These are phyloP conservation scores for Verbena officinalis DNA, from an alignment of 257 asterid species.

Conservation along the genomic window DNA sequence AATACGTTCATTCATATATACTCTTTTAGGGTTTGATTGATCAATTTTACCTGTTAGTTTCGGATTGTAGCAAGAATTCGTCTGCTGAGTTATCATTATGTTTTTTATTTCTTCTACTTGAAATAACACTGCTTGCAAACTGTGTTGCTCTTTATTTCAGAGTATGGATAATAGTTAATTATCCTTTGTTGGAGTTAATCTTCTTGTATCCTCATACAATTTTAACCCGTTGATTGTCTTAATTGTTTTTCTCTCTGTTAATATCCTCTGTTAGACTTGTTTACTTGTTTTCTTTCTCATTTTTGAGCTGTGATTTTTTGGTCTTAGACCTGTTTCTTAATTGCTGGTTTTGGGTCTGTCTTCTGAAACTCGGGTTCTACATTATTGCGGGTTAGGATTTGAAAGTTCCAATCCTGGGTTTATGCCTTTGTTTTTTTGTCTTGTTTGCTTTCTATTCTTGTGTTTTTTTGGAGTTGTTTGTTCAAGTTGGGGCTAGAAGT, in stretches of 20 bases:
- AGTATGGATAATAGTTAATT: conserved; percentile 9
- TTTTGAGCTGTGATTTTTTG: conserved; percentile 19
- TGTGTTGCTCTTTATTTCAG: neutral
- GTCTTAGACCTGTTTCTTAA: conserved; percentile 31
- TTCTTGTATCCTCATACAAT: neutral
- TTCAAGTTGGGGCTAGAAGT: neutral
- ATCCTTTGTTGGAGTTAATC: neutral
- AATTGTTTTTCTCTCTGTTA: neutral
- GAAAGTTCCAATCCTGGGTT: neutral
- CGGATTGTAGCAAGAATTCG: conserved; percentile 14
- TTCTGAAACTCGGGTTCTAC: conserved; percentile 12
- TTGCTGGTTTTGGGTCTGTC: conserved; percentile 21
- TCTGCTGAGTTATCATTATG: conserved; percentile 31
- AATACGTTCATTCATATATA: conserved; percentile 14
- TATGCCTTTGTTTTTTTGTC: neutral
- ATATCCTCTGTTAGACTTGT: neutral
- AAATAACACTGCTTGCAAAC: conserved; percentile 11
- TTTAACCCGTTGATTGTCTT: neutral
- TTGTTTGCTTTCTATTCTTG: neutral
- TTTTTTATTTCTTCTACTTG: conserved; percentile 18
- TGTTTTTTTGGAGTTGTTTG: neutral
- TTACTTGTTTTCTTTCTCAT: conserved; percentile 1
- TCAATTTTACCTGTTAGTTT: conserved; percentile 25
- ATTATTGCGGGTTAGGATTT: conserved; percentile 18
- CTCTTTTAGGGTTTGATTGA: conserved; percentile 33